These are phyloP conservation scores for Oryza rufipogon DNA, from an alignment of 176 grass and related monocot genomes.

Conservation along the genomic window DNA sequence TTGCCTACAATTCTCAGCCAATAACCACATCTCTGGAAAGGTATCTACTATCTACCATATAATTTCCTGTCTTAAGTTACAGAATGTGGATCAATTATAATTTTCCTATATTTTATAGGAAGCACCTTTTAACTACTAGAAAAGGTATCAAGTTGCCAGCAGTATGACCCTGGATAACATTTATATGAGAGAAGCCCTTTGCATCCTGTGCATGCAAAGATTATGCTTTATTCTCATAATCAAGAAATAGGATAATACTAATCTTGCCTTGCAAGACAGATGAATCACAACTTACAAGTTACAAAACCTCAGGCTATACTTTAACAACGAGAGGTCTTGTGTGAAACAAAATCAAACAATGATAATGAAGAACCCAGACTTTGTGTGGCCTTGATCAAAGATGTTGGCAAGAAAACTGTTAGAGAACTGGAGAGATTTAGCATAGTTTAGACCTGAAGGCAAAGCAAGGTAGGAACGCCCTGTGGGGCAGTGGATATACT, in stretches of 20 bases:
- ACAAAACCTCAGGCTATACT: not conserved
- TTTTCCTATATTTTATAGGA: slow-evolving; percentile 6
- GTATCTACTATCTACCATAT: not conserved
- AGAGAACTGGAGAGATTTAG: slow-evolving; percentile 35
- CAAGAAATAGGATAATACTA: slow-evolving; percentile 44
- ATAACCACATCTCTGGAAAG: not conserved
- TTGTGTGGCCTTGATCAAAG: slow-evolving; percentile 32
- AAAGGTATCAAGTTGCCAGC: slow-evolving; percentile 34
- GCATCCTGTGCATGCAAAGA: slow-evolving; percentile 46
- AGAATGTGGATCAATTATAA: not conserved
- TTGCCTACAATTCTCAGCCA: not conserved
- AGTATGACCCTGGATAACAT: slow-evolving; percentile 22
- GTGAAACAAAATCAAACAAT: not conserved
- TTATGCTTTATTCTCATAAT: slow-evolving; percentile 49
- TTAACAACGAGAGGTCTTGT: not conserved
- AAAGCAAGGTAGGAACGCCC: slow-evolving; percentile 66
- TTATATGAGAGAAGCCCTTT: slow-evolving; percentile 37
- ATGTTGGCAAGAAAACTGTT: slow-evolving; percentile 3
- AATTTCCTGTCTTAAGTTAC: not conserved
- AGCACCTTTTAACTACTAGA: slow-evolving; percentile 20
- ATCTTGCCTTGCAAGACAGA: slow-evolving; percentile 43
- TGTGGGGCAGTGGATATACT: slow-evolving; percentile 35
- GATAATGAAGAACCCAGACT: slow-evolving; percentile 1
- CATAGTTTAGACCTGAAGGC: slow-evolving; percentile 63
- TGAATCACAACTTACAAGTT: not conserved